Conservation (phyloP, 176 grass and related monocot species). For the Cymbopogon citratus region DNA sequence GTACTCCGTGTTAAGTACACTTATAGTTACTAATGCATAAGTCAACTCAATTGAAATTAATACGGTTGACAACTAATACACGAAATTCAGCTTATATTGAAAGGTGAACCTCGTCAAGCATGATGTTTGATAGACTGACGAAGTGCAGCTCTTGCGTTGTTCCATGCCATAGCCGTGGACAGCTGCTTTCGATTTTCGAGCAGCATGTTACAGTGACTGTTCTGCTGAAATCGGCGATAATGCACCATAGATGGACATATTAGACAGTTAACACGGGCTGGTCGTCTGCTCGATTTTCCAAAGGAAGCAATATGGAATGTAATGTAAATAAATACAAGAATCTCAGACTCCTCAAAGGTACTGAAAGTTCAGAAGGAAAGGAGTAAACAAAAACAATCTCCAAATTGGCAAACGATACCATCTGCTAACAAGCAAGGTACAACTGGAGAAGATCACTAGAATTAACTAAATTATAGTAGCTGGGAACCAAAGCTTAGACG, state of each 20-base stretch:
- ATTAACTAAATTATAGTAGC: not conserved
- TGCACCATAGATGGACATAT: not conserved
- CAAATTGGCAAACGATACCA: not conserved
- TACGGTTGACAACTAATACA: not conserved
- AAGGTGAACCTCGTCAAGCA: not conserved
- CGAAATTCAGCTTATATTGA: not conserved
- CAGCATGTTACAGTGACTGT: not conserved
- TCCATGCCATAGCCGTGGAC: not conserved
- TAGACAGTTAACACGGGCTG: no score
- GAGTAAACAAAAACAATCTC: not conserved
- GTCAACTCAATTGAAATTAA: slow-evolving; percentile 20
- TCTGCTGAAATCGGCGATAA: not conserved
- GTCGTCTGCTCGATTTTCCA: not conserved
- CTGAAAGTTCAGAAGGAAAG: not conserved
- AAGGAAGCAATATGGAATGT: not conserved
- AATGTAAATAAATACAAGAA: not conserved
- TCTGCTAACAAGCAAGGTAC: not conserved
- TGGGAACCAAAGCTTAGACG: not conserved
- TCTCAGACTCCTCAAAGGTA: not conserved
- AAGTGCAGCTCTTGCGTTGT: not conserved
- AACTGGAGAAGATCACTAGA: not conserved
- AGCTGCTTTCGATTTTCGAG: not conserved
- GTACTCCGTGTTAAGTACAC: not conserved
- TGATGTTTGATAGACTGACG: not conserved
- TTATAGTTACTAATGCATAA: not conserved